Evolutionary conservation across 106 monocot genomes (phyloP), one percentile per base, ranked within the genome.

Genomic region (Posidonia australis): DNA sequence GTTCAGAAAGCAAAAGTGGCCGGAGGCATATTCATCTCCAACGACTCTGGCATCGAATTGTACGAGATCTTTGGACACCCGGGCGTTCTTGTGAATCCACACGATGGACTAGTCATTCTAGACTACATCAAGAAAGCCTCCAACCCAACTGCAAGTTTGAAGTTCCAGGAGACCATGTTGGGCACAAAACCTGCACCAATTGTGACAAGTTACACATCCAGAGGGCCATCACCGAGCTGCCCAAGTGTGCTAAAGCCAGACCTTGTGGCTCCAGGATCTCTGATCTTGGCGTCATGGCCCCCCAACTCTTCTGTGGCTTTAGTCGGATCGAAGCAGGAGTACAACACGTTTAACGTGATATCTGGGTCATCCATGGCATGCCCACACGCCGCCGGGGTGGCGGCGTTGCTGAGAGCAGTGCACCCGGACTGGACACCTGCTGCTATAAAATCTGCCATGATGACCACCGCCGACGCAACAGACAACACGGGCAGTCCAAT

Each of bases 341-440:
- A 54, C 21, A 55, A 44, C 46, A 20, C 62, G 0, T 84, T 70
- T 18, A 71, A 63, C 17, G n/a, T 75, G n/a, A 13, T 76, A 0
- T 83, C 83, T 11, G 87, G 84, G 7, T 77, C 89, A 12, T 89
- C 89, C 1, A 82, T 85, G 89, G 67, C 89, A 11, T 82, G 84
- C 63, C 89, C 89, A 2, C 85, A 85, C 28, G 82, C 72, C 2
- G 70, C 77, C 7, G 85, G 89, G 19, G 77, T 90, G 25, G 77
- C 80, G 6, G 85, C 78, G 17, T 66, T 90, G 66, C 72, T 90
- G 13, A 62, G 67, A 46, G 71, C 82, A 0, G 73, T 45, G 60
- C 79, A 78, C 60, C 82, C 77, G 0, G 67, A 69, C 7, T 90
- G 89, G 89, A 80, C 65, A 47, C 80, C 85, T 1, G 89, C 89